Conservation (phyloP, 352 stramenopile species). For the Globisporangium okanoganense region DNA sequence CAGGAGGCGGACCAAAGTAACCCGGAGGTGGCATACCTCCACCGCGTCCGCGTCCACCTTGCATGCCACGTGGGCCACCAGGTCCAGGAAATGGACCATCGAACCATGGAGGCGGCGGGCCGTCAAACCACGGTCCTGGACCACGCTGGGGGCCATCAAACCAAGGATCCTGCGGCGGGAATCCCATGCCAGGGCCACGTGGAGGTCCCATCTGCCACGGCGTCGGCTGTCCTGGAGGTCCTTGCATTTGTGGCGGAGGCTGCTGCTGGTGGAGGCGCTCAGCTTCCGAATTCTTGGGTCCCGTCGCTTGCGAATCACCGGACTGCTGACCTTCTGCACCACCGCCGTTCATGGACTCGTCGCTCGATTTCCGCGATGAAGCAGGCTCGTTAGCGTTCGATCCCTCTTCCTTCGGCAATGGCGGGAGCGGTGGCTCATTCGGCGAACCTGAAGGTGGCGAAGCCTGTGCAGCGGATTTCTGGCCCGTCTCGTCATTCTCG, state of each 20-base stretch:
- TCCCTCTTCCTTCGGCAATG: slow-evolving; percentile 32
- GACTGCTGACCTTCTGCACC: background rate
- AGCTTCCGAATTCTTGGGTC: slow-evolving; percentile 9
- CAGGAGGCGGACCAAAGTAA: slow-evolving; percentile 62
- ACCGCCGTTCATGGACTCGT: slow-evolving; percentile 1
- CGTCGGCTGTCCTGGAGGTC: slow-evolving; percentile 26
- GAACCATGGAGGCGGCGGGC: slow-evolving; percentile 69
- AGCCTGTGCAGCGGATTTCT: slow-evolving; percentile 10
- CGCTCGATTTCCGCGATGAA: slow-evolving; percentile 13
- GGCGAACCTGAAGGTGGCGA: slow-evolving; percentile 17
- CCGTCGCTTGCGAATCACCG: background rate
- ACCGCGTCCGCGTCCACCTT: slow-evolving; percentile 45
- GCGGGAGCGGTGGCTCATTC: slow-evolving; percentile 25
- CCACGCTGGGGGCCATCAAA: slow-evolving; percentile 62
- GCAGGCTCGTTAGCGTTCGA: slow-evolving; percentile 3
- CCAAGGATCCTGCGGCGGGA: slow-evolving; percentile 55
- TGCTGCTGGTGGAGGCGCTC: slow-evolving; percentile 18
- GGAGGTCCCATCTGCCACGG: slow-evolving; percentile 33
- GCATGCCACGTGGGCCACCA: slow-evolving; percentile 25
- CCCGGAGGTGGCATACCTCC: slow-evolving; percentile 54
- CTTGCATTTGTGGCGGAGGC: slow-evolving; percentile 18
- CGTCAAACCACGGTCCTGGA: slow-evolving; percentile 74
- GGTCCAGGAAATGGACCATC: slow-evolving; percentile 65
- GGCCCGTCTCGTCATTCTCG: slow-evolving; percentile 36
- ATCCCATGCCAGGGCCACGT: slow-evolving; percentile 50